Evolutionary conservation across 805 yeast species (phyloP).

Genomic region (Kuraishia molischiana): DNA sequence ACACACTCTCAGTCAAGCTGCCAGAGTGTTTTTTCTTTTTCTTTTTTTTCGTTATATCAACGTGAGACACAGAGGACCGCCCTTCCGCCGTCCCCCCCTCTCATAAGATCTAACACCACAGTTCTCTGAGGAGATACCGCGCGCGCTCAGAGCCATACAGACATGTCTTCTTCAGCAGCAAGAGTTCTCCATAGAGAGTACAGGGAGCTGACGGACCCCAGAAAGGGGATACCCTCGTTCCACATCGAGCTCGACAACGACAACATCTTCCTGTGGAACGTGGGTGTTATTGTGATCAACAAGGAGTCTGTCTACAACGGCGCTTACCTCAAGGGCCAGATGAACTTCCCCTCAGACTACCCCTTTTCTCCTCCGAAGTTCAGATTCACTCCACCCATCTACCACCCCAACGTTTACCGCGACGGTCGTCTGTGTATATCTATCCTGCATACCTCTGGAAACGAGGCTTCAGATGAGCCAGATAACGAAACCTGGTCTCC

Average conservation of each 20-base stretch:
- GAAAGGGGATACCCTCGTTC: slow-evolving; percentile 41
- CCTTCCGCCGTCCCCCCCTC: too few relatives aligned
- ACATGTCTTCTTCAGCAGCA: slow-evolving; percentile 2
- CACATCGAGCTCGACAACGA: slow-evolving; percentile 36
- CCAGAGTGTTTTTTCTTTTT: too few relatives aligned
- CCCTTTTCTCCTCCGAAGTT: slow-evolving; percentile 92
- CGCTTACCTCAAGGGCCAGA: slow-evolving; percentile 88
- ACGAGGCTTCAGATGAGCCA: slow-evolving; percentile 80
- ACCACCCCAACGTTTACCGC: slow-evolving; percentile 90
- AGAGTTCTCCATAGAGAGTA: slow-evolving; percentile 41
- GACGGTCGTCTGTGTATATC: slow-evolving; percentile 93
- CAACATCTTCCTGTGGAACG: slow-evolving; percentile 60
- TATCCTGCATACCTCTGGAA: slow-evolving; percentile 81
- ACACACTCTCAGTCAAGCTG: too few relatives aligned
- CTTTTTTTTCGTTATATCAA: not conserved
- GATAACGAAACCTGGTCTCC: slow-evolving; percentile 94
- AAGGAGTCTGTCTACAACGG: slow-evolving; percentile 89
- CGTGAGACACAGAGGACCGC: too few relatives aligned
- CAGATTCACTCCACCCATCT: slow-evolving; percentile 86
- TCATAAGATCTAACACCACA: too few relatives aligned
- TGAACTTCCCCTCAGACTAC: slow-evolving; percentile 86
- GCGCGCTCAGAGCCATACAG: too few relatives aligned
- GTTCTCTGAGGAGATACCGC: too few relatives aligned
- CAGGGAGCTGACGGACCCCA: slow-evolving; percentile 89
- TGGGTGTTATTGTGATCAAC: slow-evolving; percentile 87